Evolutionary conservation across 1,139 yeast genomes (phyloP), one percentile per base, ranked within the genome.

Genomic region (Taiozyma sp.): DNA sequence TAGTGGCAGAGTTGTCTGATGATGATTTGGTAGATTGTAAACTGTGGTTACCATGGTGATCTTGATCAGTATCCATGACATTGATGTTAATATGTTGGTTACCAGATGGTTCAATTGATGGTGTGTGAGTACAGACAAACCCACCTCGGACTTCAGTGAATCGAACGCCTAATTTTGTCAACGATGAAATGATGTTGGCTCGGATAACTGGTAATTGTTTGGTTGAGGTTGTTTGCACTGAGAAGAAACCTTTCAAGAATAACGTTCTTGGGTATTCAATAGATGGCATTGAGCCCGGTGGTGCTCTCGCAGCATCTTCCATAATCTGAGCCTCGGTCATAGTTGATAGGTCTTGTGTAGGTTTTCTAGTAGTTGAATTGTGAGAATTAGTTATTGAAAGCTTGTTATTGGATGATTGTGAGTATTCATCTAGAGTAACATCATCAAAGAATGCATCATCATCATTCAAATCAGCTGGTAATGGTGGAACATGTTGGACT

Each of bases 91-190:
- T 10, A 1, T 16, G 41, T 16, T 63, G 32, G 66, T 66, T 14
- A 72, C 66, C 43, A 13, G 43, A 8, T 24, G 43, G 43, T 34
- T 51, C 56, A 38, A 62, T 60, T 1, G 66, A 62, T 29, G 66
- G 65, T 2, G 80, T 76, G 65, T 87, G 93, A 13, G 83, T 77
- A 71, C 99, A 93, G 38, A 88, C 79, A 67, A 93, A 93, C 0
- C 98, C 99, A 51, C 98, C 98, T 63, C 87, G 87, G 27, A 93
- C 96, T 69, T 93, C 99, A 57, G 84, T 87, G 66, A 80, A 92
- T 57, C 83, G 82, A 45, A 93, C 95, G 24, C 91, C 92, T 63
- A 90, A 74, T 57, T 82, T 82, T 38, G 83, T 83, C 66, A 93
- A 77, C 1, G 88, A 95, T 34, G 83, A 80, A 36, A 93, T 87